Evolutionary conservation across 148 eudicot species (phyloP).

Genomic region (Euryodendron excelsum): DNA sequence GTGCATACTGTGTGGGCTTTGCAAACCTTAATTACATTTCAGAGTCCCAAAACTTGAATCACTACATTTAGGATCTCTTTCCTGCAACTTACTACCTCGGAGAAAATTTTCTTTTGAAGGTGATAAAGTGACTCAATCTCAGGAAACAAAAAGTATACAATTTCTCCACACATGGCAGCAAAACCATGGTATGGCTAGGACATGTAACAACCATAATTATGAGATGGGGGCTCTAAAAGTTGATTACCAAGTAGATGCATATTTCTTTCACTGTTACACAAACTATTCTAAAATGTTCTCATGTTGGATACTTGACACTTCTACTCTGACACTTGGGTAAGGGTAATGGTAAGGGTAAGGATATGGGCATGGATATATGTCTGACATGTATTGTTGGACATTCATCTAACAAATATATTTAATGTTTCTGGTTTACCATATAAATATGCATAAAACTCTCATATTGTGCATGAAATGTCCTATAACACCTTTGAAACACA

Average conservation of each 20-base stretch:
- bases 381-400: too few species aligned
- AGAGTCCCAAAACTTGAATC: not conserved
- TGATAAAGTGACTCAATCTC: not conserved
- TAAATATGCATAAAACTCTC: too few species aligned
- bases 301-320: too few species aligned
- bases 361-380: too few species aligned
- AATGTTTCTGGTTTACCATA: too few species aligned
- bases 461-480: too few species aligned
- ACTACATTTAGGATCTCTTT: not conserved
- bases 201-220: not conserved
- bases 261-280: too few species aligned
- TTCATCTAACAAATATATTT: too few species aligned
- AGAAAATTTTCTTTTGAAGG: not conserved
- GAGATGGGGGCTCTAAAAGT: not conserved
- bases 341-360: too few species aligned
- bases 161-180: not conserved
- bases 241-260: not conserved
- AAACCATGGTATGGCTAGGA: not conserved
- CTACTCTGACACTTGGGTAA: too few species aligned
- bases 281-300: too few species aligned
- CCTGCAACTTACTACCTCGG: not conserved
- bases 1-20: not conserved
- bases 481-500: too few species aligned
- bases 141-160: not conserved
- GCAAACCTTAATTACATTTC: not conserved